Evolutionary conservation across 192 early-diverging fungal genomes (phyloP).

Genomic region (Coemansia sp.): DNA sequence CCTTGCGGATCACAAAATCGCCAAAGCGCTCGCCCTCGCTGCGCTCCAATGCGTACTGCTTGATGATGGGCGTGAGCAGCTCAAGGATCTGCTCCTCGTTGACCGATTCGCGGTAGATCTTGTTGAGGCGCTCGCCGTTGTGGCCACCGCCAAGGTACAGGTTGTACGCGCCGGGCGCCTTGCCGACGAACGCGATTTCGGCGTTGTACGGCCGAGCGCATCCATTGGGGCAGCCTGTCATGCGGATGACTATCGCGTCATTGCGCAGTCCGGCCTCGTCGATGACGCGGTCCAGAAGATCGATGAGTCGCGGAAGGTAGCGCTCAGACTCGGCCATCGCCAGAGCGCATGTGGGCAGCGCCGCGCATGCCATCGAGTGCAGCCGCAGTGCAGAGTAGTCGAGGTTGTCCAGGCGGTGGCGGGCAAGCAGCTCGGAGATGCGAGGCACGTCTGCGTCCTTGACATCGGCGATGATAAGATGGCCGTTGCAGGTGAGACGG

Average conservation of each 20-base stretch:
- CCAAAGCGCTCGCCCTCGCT: slow-evolving; percentile 82
- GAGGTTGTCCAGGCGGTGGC: slow-evolving; percentile 74
- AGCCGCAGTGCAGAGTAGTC: slow-evolving; percentile 75
- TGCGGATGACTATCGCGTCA: slow-evolving; percentile 91
- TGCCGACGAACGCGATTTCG: slow-evolving; percentile 94
- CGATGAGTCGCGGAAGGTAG: slow-evolving; percentile 83
- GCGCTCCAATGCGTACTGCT: slow-evolving; percentile 72
- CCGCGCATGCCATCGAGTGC: slow-evolving; percentile 94
- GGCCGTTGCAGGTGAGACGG: slow-evolving; percentile 90
- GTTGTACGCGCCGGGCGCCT: slow-evolving; percentile 93
- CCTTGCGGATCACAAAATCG: slow-evolving; percentile 89
- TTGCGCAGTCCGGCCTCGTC: slow-evolving; percentile 77
- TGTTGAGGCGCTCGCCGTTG: slow-evolving; percentile 82
- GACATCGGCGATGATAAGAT: slow-evolving; percentile 80
- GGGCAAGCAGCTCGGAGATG: slow-evolving; percentile 58
- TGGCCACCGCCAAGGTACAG: slow-evolving; percentile 91
- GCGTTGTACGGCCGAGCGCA: slow-evolving; percentile 92
- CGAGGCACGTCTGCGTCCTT: slow-evolving; percentile 61
- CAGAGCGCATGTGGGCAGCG: slow-evolving; percentile 89
- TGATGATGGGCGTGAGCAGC: slow-evolving; percentile 74
- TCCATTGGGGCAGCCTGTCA: slow-evolving; percentile 99
- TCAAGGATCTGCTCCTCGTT: slow-evolving; percentile 84
- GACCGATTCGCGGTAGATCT: slow-evolving; percentile 86
- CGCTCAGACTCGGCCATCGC: slow-evolving; percentile 98
- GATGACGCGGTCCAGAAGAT: slow-evolving; percentile 72